phyloP scores from a whole-genome alignment of 2,329 filamentous ascomycete genomes.

The Diaporthe citri region DNA sequence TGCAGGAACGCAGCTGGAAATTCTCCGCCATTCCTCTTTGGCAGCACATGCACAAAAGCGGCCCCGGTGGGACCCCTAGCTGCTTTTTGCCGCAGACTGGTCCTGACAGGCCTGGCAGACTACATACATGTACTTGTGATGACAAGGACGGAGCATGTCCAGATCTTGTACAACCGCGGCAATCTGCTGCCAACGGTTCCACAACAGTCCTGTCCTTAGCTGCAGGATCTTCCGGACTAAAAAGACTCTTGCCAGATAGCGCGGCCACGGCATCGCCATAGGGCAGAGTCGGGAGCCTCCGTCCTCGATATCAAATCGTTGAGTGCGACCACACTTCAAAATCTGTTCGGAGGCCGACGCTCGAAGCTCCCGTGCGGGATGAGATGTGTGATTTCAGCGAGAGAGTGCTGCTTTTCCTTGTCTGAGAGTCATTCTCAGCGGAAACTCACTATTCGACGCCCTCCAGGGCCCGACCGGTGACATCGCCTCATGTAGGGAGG shows the following conservation, averaged over 20 bases:
- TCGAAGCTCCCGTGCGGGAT: background rate
- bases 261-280: conserved; percentile 7
- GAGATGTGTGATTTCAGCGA: conserved; percentile 20
- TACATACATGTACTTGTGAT: background rate
- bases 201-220: background rate
- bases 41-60: conserved; percentile 3
- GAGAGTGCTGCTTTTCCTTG: conserved; percentile 20
- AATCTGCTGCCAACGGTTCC: conserved; percentile 4
- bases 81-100: conserved; percentile 10
- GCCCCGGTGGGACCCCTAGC: conserved; percentile 4
- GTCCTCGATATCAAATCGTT: conserved; percentile 21
- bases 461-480: conserved; percentile 3
- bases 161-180: conserved; percentile 3
- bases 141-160: background rate
- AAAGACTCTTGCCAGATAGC: conserved; percentile 15
- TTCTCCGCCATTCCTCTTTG: background rate
- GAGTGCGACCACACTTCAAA: conserved; percentile 27
- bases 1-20: background rate
- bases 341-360: background rate
- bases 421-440: conserved; percentile 20
- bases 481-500: conserved; percentile 20
- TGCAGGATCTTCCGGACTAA: conserved; percentile 18
- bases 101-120: background rate
- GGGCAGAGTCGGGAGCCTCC: conserved; percentile 22
- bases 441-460: conserved; percentile 22